phyloP scores from a whole-genome alignment of 2,329 filamentous ascomycete genomes.

The Tympanopsis confertula region DNA sequence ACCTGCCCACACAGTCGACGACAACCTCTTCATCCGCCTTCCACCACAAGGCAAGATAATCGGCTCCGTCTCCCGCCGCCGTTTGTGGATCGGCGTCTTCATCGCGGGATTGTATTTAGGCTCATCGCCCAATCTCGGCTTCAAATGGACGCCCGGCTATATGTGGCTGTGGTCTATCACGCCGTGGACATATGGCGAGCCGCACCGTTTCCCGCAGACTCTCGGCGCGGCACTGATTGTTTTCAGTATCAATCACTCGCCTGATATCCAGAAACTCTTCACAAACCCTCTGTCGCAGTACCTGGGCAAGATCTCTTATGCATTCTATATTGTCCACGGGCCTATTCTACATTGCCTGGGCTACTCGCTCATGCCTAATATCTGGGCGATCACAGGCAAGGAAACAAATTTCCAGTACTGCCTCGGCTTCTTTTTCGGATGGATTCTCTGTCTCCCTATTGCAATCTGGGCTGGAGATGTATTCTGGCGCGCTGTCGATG shows the following conservation, averaged over 20 bases:
- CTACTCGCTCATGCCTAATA: constrained; percentile 4
- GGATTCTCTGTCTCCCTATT: constrained; percentile 4
- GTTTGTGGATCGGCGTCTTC: constrained; percentile 4
- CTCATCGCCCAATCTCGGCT: constrained; percentile 3
- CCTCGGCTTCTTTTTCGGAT: constrained; percentile 4
- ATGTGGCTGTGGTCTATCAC: constrained; percentile 2
- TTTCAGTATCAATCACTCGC: constrained; percentile 2
- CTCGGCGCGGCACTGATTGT: constrained; percentile 5
- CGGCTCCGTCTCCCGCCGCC: constrained; percentile 1
- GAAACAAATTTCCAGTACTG: constrained; percentile 3
- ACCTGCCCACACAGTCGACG: neutral
- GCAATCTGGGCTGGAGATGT: constrained; percentile 6
- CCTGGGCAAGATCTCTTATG: constrained; percentile 7
- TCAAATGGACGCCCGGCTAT: constrained; percentile 4
- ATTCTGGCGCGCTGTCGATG: constrained; percentile 6
- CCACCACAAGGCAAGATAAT: neutral
- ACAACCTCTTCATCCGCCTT: neutral
- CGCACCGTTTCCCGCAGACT: constrained; percentile 5
- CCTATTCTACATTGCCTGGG: constrained; percentile 5
- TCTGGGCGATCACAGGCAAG: constrained; percentile 5
- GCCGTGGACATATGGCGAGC: constrained; percentile 2
- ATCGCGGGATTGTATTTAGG: constrained; percentile 4
- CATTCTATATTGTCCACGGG: constrained; percentile 7
- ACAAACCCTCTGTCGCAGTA: constrained; percentile 6
- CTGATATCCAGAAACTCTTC: constrained; percentile 5